These are phyloP conservation scores for Cupressus sempervirens DNA, from an alignment of 75 land plant species.

Conservation along the genomic window DNA sequence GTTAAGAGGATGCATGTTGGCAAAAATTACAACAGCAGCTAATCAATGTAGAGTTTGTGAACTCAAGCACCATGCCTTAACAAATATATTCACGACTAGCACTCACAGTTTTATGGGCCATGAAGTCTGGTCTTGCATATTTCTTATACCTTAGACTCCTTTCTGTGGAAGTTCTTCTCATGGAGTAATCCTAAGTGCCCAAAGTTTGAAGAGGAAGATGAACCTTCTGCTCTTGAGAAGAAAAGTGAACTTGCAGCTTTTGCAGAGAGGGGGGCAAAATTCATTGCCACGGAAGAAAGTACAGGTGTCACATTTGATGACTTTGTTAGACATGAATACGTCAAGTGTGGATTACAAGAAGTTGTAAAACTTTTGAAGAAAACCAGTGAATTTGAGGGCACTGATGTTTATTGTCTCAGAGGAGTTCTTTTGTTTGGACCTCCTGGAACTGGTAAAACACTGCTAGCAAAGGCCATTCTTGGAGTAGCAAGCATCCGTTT, in stretches of 20 bases:
- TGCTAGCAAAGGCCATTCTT: constrained; percentile 95
- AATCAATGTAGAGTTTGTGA: constrained; percentile 65
- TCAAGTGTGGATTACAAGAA: constrained; percentile 91
- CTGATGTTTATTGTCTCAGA: constrained; percentile 88
- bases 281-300: constrained; percentile 92
- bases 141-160: constrained; percentile 49
- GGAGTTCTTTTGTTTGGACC: constrained; percentile 97
- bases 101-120: constrained; percentile 81
- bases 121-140: constrained; percentile 67
- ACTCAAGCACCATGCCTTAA: constrained; percentile 48
- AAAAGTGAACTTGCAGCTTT: constrained; percentile 57
- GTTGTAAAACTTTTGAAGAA: constrained; percentile 86
- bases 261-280: constrained; percentile 95
- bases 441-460: constrained; percentile 98
- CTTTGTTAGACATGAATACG: constrained; percentile 98
- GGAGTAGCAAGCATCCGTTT: constrained; percentile 98
- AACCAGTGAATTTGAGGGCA: constrained; percentile 69
- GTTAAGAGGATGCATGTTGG: constrained; percentile 92
- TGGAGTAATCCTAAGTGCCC: constrained; percentile 60
- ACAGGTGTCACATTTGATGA: constrained; percentile 99
- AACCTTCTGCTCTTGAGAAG: constrained; percentile 17
- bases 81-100: constrained; percentile 70
- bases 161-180: constrained; percentile 59
- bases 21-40: constrained; percentile 78
- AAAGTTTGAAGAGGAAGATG: constrained; percentile 17